Percentiles rank a stretch among this genome's conserved stretches.
phyloP scores from a whole-genome alignment of 2,329 filamentous ascomycete species.

The Aspergillus glaucus region DNA sequence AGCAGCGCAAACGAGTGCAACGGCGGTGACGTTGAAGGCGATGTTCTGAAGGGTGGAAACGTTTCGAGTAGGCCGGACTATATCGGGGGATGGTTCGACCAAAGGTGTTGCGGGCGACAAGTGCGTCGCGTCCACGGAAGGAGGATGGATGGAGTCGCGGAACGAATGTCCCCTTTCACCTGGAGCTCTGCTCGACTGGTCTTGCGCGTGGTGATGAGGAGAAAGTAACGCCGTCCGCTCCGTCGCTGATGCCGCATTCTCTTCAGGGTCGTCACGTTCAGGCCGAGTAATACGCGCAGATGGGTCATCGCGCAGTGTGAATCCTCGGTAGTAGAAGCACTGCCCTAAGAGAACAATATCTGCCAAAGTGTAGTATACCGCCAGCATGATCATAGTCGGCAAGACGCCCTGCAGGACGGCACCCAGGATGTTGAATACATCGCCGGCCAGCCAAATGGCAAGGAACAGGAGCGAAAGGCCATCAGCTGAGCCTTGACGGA shows the following conservation, averaged over 20 bases:
- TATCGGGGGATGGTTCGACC: constrained; percentile 42
- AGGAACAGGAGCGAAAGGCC: constrained; percentile 88
- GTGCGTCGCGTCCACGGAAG: constrained; percentile 56
- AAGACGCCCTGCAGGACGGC: constrained; percentile 84
- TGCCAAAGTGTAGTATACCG: constrained; percentile 86
- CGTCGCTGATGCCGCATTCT: constrained; percentile 14
- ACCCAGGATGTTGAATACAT: constrained; percentile 96
- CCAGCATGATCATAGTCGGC: constrained; percentile 93
- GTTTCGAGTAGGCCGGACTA: constrained; percentile 19
- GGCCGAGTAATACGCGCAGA: constrained; percentile 11
- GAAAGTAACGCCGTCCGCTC: constrained; percentile 27
- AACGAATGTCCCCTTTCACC: constrained; percentile 27
- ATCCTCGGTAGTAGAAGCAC: constrained; percentile 93
- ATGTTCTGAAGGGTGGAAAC: constrained; percentile 43
- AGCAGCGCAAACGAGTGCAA: constrained; percentile 75
- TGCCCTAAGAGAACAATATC: constrained; percentile 83
- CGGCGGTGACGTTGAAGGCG: constrained; percentile 66
- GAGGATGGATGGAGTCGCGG: constrained; percentile 41
- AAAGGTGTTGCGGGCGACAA: constrained; percentile 80
- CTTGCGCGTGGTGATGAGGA: constrained; percentile 5
- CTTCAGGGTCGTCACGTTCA: constrained; percentile 8
- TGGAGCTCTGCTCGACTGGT: constrained; percentile 2
- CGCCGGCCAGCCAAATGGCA: constrained; percentile 84
- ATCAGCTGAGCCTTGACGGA: constrained; percentile 75
- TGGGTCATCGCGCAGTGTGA: constrained; percentile 40